phyloP scores from a whole-genome alignment of 345 rosid species.

The Salix arbutifolia region DNA sequence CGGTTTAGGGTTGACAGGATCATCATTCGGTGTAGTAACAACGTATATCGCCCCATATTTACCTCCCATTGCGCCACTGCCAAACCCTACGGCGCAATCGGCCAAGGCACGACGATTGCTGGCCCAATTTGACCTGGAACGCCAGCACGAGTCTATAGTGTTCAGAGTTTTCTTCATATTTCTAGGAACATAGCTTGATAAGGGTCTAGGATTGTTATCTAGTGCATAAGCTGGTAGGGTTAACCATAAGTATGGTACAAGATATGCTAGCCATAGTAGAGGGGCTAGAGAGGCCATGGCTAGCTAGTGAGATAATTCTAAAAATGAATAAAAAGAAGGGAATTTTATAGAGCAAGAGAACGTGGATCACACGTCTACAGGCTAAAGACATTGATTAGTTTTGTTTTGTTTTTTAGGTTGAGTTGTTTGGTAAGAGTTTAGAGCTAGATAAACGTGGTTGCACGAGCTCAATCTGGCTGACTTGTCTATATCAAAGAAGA shows the following conservation, averaged over 20 bases:
- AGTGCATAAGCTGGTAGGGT: not conserved
- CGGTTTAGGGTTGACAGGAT: conserved; percentile 21
- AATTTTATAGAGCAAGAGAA: not conserved
- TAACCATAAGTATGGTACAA: not conserved
- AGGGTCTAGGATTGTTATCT: not conserved
- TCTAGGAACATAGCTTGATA: conserved; percentile 8
- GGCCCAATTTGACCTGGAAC: conserved; percentile 8
- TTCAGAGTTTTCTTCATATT: not conserved
- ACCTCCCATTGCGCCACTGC: conserved; percentile 21
- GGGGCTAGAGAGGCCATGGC: conserved; percentile 9
- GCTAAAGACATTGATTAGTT: not conserved
- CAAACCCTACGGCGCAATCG: conserved; percentile 22
- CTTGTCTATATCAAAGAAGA: not conserved
- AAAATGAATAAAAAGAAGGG: not conserved
- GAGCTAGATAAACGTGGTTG: conserved; percentile 11
- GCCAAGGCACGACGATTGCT: conserved; percentile 20
- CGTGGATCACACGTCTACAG: conserved; percentile 9
- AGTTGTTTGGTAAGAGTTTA: not conserved
- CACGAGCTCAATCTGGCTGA: conserved; percentile 15
- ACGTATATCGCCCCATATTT: conserved; percentile 14
- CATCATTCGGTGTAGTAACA: conserved; percentile 19
- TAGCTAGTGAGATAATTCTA: not conserved
- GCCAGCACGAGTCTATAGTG: conserved; percentile 29
- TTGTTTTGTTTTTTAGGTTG: not conserved
- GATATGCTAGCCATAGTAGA: not conserved